Percentiles rank a stretch among this genome's conserved stretches.
Evolutionary conservation across 371 early-diverging fungal genomes (phyloP).

Genomic region (Thermomucor indicae-seudaticae): DNA sequence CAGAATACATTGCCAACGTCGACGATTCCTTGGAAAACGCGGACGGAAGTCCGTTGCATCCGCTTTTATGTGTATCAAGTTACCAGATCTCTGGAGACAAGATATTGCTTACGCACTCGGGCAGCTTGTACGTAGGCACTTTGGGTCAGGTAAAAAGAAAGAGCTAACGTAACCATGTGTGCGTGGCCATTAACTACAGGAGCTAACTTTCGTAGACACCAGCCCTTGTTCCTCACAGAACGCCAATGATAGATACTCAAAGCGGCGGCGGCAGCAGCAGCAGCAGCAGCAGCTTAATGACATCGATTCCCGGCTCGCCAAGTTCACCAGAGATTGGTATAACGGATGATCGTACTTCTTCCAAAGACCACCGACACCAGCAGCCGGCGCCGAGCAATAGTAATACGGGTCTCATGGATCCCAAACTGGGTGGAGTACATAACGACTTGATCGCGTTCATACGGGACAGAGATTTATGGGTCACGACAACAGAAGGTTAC

Average conservation of each 20-base stretch:
- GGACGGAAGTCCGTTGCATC: conserved; percentile 6
- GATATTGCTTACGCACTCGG: conserved; percentile 11
- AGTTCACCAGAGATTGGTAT: background rate
- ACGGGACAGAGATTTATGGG: conserved; percentile 64
- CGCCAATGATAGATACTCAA: background rate
- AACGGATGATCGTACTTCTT: background rate
- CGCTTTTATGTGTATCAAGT: conserved; percentile 9
- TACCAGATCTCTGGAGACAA: conserved; percentile 9
- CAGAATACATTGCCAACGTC: conserved; percentile 7
- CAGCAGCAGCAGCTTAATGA: background rate
- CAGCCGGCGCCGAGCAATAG: conserved; percentile 9
- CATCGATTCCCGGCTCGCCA: background rate
- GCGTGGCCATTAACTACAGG: background rate
- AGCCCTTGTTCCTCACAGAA: background rate
- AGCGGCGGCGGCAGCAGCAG: background rate
- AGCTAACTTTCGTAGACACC: background rate
- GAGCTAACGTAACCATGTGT: background rate
- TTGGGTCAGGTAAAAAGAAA: conserved; percentile 12
- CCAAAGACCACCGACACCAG: background rate
- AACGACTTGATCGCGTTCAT: conserved; percentile 57
- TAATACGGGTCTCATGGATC: too few relatives aligned
- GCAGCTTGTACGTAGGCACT: conserved; percentile 7
- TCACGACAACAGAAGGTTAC: conserved; percentile 47
- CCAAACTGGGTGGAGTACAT: conserved; percentile 57
- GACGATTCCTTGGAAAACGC: conserved; percentile 4